phyloP scores from a whole-genome alignment of 192 early-diverging fungal genomes.

The Coemansia sp. region DNA sequence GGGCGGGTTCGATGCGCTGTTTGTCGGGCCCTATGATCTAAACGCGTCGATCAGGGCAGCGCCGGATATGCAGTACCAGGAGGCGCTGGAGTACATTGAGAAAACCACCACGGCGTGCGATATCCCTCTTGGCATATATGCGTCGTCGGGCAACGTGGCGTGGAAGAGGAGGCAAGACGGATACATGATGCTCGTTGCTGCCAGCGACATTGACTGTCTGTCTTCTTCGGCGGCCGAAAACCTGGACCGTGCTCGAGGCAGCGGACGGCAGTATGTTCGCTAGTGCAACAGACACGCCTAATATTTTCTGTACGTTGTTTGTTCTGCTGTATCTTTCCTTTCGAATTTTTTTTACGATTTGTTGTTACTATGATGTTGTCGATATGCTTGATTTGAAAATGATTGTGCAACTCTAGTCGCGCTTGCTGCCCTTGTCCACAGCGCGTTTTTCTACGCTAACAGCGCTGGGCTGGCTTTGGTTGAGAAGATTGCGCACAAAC shows the following conservation, averaged over 20 bases:
- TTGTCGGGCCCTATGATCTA: slow-evolving; percentile 42
- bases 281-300: not conserved
- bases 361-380: not conserved
- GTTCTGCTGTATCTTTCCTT: slow-evolving; percentile 1
- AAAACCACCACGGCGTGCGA: slow-evolving; percentile 25
- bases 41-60: slow-evolving; percentile 26
- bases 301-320: not conserved
- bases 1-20: slow-evolving; percentile 43
- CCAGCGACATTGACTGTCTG: slow-evolving; percentile 42
- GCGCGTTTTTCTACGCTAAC: too few relatives aligned
- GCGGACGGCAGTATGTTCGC: slow-evolving; percentile 18
- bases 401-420: too few relatives aligned
- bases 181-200: slow-evolving; percentile 48
- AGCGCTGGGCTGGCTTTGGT: too few relatives aligned
- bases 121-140: slow-evolving; percentile 48
- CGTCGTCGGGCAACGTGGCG: slow-evolving; percentile 33
- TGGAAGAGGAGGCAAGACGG: slow-evolving; percentile 26
- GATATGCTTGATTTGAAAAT: not conserved
- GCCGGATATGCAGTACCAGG: slow-evolving; percentile 28
- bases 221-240: slow-evolving; percentile 42
- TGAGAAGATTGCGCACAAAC: not conserved
- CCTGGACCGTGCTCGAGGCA: slow-evolving; percentile 39
- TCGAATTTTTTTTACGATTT: slow-evolving; percentile 1
- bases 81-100: slow-evolving; percentile 29
- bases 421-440: slow-evolving; percentile 2